A percentile compares a stretch with the other conserved stretches of the same genome.
Evolutionary conservation across 2,329 filamentous ascomycete species (phyloP).

Genomic region (Blastomyces gilchristii): DNA sequence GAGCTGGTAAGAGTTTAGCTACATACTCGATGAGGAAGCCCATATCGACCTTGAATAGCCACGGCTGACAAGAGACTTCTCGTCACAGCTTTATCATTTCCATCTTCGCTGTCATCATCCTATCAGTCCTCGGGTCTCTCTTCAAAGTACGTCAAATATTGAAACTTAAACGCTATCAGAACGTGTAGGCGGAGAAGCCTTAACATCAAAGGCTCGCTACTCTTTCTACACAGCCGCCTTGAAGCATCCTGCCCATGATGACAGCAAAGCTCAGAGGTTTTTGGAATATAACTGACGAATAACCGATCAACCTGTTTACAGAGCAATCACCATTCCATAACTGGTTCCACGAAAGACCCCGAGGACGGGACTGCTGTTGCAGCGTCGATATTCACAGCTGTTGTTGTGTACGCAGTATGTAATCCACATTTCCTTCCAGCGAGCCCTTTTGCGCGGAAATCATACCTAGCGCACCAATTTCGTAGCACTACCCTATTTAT

Average conservation of each 20-base stretch:
- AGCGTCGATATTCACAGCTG: conserved; percentile 74
- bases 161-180: not conserved
- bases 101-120: conserved; percentile 54
- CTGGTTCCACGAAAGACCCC: conserved; percentile 61
- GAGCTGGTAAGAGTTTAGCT: conserved; percentile 60
- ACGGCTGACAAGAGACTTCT: conserved; percentile 11
- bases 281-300: not conserved
- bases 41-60: not conserved
- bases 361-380: conserved; percentile 68
- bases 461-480: not conserved
- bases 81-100: conserved; percentile 57
- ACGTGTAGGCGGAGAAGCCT: not conserved
- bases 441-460: not conserved
- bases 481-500: not conserved
- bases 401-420: conserved; percentile 80
- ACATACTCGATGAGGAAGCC: not conserved
- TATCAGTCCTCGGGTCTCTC: conserved; percentile 57
- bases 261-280: not conserved
- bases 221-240: too few species aligned
- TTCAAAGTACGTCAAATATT: conserved; percentile 51
- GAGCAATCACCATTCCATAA: conserved; percentile 68
- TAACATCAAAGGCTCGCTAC: not conserved
- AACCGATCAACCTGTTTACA: conserved; percentile 20
- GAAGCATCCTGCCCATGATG: not conserved
- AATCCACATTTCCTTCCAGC: not conserved